Evolutionary conservation across 192 early-diverging fungal genomes (phyloP), one percentile per base, ranked within the genome.

Genomic region (Coemansia sp.): DNA sequence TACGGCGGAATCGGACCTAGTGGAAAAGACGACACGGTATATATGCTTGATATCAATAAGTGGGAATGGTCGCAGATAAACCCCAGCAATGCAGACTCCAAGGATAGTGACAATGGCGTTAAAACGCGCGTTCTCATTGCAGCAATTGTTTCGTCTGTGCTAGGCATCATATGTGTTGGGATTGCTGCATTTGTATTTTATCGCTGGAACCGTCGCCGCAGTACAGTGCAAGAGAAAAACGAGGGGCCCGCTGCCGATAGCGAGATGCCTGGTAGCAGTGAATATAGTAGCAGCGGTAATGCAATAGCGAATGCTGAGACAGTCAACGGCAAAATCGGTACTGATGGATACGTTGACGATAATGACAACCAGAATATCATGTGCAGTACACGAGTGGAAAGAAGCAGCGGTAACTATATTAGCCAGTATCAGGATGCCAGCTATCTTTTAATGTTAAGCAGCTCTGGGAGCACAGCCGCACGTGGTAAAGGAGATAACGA

Each of bases 1-100:
- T 92, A 83, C 75, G 91, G 91, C 31, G 91, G 91, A 20, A 79
- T 84, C 56, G 87, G 86, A n/a, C 53, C 74, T 2, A 77, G 73
- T 10, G 78, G 71, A 31, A 62, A 74, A 59, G 89, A 92, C 63
- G 75, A 63, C 16, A 87, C 80, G 42, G 83, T 92, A 63, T 91
- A 90, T 67, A 79, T 84, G 33, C 72, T 92, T 15, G 86, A 90
- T 52, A 73, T 85, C 12, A 35, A 39, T 8, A 66, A 55, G 0
- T 91, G 88, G 89, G 67, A 71, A 35, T 92, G 91, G 91, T 76
- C 78, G 33, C 74, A 71, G 35, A 84, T 84, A 8, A 68, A 65
- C 18, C 64, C 75, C 15, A 9, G 30, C 39, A 10, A 45, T 23
- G 1, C 42, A 20, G 30, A 13, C 55, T 33, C 55, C 25, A 31